Evolutionary conservation across 2,329 filamentous ascomycete species (phyloP).

Genomic region (Westerdykella sp.): DNA sequence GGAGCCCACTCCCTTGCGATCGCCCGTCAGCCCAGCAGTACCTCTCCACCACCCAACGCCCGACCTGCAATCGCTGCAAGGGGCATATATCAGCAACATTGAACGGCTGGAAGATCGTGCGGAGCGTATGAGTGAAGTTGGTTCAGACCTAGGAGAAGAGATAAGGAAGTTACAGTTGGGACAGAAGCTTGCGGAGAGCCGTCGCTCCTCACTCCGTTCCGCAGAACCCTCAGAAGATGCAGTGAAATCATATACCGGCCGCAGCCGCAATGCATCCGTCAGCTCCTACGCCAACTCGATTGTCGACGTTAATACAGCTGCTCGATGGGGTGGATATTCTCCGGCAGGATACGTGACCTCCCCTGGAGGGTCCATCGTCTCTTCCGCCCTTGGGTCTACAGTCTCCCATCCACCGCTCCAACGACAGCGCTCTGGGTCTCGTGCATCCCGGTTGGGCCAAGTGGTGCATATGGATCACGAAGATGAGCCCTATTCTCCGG

Average conservation of each 20-base stretch:
- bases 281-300: conserved; percentile 53
- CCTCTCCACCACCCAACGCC: conserved; percentile 51
- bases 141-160: conserved; percentile 69
- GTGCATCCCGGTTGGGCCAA: conserved; percentile 38
- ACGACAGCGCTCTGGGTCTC: conserved; percentile 36
- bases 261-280: conserved; percentile 38
- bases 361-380: conserved; percentile 51
- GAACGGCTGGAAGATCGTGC: conserved; percentile 69
- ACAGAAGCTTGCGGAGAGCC: conserved; percentile 63
- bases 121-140: conserved; percentile 64
- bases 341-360: conserved; percentile 63
- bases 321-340: conserved; percentile 64
- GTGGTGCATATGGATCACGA: conserved; percentile 35
- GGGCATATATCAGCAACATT: conserved; percentile 60
- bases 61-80: conserved; percentile 56
- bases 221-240: conserved; percentile 29
- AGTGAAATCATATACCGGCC: conserved; percentile 18
- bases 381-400: conserved; percentile 17
- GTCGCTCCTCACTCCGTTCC: conserved; percentile 57
- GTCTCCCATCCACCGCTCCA: conserved; percentile 28
- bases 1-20: conserved; percentile 15
- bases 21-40: conserved; percentile 12
- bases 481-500: conserved; percentile 9
- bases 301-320: conserved; percentile 60
- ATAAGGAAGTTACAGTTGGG: conserved; percentile 68